Base-by-base conservation (phyloP, 768 basidiomycete species). In the Auriscalpium vulgare region DNA sequence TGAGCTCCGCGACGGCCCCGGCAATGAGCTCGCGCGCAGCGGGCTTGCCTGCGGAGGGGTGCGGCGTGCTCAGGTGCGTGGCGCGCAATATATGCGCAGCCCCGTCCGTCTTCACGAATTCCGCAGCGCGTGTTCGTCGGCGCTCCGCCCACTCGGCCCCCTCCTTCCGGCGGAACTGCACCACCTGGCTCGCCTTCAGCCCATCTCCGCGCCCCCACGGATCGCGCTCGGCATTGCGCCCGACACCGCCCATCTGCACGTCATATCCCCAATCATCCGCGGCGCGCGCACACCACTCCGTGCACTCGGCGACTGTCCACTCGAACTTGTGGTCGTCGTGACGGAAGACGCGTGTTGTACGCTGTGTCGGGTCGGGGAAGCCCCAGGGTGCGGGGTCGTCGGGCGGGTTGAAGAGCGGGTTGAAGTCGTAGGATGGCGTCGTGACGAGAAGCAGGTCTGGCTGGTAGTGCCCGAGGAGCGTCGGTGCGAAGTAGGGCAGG, bases 251-350 rank as follows among this genome's bases (percentile, higher is more conserved):
- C 10, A 81, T 66, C 29, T 82, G 74, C 10, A 90, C 82, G 1
- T 72, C 72, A 60, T 93, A 93, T 0, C 87, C 88, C 87, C 87
- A 93, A 49, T 80, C 75, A 4, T 64, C 65, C 0, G 86, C 88
- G 2, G 71, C 72, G 0, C 63, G 65, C 10, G 69, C 59, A 64
- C 90, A 91, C 82, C 85, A 88, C 14, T 60, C 62, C 17, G 66
- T 63, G 65, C 91, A 95, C 63, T 95, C 92, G 2, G 81, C 80
- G 0, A 70, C 66, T 0, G 90, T 93, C 87, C 88, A 95, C 67
- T 95, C 92, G 59, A 94, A 91, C 62, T 92, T 87, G 69, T 95
- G 92, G 61, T 94, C 92, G 21, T 69, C 56, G 65, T 95, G 90
- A 19, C 92, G 77, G 72, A 93, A 94, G 34, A 87, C 68, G 1